Conservation (phyloP, 1,284 basidiomycete species). For the Bondarzewia mesenterica region DNA sequence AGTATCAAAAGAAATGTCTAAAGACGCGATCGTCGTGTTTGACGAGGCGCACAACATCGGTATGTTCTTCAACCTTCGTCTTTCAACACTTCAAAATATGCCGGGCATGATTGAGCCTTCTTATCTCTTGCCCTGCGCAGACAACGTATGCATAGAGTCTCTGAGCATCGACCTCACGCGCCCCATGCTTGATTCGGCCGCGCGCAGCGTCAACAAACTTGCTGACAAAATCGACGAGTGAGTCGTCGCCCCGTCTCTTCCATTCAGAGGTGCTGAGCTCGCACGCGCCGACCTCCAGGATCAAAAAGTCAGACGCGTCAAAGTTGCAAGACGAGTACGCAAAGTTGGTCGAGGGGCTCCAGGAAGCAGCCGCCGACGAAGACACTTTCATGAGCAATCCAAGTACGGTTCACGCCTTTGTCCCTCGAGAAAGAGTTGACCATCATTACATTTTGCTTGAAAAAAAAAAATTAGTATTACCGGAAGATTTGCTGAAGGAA, state of each 20-base stretch:
- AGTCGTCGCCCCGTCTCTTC: slow-evolving; percentile 17
- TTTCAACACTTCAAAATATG: neutral
- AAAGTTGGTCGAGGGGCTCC: slow-evolving; percentile 93
- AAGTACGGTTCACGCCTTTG: slow-evolving; percentile 32
- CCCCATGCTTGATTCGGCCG: slow-evolving; percentile 95
- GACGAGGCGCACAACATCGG: slow-evolving; percentile 99
- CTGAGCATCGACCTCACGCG: slow-evolving; percentile 97
- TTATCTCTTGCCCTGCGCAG: slow-evolving; percentile 27
- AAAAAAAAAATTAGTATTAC: slow-evolving; percentile 84
- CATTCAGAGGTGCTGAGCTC: neutral
- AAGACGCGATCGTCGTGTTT: slow-evolving; percentile 98
- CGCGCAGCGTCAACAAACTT: slow-evolving; percentile 81
- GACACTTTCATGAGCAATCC: slow-evolving; percentile 91
- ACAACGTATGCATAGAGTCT: slow-evolving; percentile 99
- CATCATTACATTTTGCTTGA: too few relatives aligned
- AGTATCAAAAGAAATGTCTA: slow-evolving; percentile 95
- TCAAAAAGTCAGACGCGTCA: slow-evolving; percentile 88
- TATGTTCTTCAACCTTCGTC: slow-evolving; percentile 29
- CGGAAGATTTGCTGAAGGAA: slow-evolving; percentile 91
- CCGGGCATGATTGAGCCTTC: neutral
- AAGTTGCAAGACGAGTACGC: slow-evolving; percentile 97
- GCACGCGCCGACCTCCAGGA: slow-evolving; percentile 38
- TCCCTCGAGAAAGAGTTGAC: too few relatives aligned
- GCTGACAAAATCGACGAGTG: slow-evolving; percentile 93
- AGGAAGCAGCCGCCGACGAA: slow-evolving; percentile 66